Percentiles rank a stretch among this genome's conserved stretches.
Conservation (phyloP, 208 protist genomes). For the Wallacemonas sp. region DNA sequence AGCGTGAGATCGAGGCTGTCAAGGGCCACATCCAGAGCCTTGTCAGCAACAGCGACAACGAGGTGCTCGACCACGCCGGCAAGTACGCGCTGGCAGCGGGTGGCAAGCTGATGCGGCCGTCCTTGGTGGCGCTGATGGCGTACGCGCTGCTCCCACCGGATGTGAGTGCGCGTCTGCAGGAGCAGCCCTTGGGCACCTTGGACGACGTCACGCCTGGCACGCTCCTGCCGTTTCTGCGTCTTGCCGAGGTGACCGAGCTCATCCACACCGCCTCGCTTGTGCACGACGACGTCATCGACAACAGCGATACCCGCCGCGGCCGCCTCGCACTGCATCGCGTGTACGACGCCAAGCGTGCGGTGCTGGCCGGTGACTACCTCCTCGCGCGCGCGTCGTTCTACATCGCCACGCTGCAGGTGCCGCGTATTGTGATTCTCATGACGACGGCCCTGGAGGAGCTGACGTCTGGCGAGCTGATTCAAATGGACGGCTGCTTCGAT, state of each 20-base stretch:
- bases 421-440: constrained; percentile 92
- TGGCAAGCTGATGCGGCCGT: constrained; percentile 83
- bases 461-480: constrained; percentile 93
- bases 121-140: constrained; percentile 76
- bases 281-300: constrained; percentile 97
- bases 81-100: constrained; percentile 65
- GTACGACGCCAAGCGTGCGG: constrained; percentile 85
- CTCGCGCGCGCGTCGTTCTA: constrained; percentile 89
- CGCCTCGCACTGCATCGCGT: constrained; percentile 75
- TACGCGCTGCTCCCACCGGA: constrained; percentile 66
- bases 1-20: constrained; percentile 64
- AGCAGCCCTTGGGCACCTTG: constrained; percentile 46
- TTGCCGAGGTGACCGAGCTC: constrained; percentile 95
- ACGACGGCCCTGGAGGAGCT: constrained; percentile 92
- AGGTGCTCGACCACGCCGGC: constrained; percentile 78
- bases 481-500: constrained; percentile 92
- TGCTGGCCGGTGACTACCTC: constrained; percentile 94
- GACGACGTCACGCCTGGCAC: constrained; percentile 61
- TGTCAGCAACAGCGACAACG: constrained; percentile 64
- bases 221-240: constrained; percentile 69
- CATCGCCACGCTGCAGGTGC: constrained; percentile 83
- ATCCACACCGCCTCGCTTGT: constrained; percentile 96
- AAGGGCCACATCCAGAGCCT: constrained; percentile 61
- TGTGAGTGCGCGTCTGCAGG: constrained; percentile 36
- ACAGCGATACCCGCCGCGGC: constrained; percentile 91